A percentile compares a stretch with the other conserved stretches of the same genome.
Conservation (phyloP, 1,139 yeast genomes). For the Magnusiomyces paraingens region DNA sequence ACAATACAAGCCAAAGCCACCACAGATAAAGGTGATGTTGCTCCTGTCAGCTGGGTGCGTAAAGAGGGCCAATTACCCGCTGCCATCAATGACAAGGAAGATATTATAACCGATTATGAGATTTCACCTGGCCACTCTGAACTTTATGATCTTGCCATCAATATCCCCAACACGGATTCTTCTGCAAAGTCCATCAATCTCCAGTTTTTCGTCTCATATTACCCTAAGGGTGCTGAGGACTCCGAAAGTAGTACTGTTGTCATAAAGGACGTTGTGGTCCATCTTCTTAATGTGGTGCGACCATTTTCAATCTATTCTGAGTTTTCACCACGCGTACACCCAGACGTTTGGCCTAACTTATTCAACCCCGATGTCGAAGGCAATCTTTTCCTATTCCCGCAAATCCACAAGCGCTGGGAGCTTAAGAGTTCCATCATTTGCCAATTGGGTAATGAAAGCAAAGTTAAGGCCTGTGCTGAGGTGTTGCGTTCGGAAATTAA, state of each 20-base stretch:
- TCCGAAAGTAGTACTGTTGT: conserved; percentile 21
- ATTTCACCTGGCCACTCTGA: conserved; percentile 2
- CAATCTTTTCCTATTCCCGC: conserved; percentile 14
- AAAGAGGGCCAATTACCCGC: conserved; percentile 15
- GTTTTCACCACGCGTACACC: conserved; percentile 29
- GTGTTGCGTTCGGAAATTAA: conserved; percentile 22
- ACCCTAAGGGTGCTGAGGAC: conserved; percentile 11
- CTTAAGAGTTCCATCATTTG: conserved; percentile 12
- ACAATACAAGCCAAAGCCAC: conserved; percentile 21
- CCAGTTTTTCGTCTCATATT: conserved; percentile 26
- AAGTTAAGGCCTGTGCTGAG: conserved; percentile 15
- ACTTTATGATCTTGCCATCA: conserved; percentile 8
- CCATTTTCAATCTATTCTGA: conserved; percentile 33
- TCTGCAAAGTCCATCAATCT: conserved; percentile 10
- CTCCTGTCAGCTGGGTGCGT: conserved; percentile 14
- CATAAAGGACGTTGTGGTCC: conserved; percentile 24
- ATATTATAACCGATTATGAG: conserved; percentile 6
- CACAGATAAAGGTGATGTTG: conserved; percentile 14
- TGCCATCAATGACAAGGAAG: neutral
- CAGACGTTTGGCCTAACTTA: conserved; percentile 32
- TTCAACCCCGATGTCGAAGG: conserved; percentile 26
- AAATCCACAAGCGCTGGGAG: conserved; percentile 16
- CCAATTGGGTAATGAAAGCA: conserved; percentile 19
- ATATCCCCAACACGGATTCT: conserved; percentile 21
- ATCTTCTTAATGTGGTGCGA: conserved; percentile 26